A percentile compares a stretch with the other conserved stretches of the same genome.
These are phyloP conservation scores for Pseudomicrostroma phylloplanum DNA, from an alignment of 1,284 basidiomycete species.

Conservation along the genomic window DNA sequence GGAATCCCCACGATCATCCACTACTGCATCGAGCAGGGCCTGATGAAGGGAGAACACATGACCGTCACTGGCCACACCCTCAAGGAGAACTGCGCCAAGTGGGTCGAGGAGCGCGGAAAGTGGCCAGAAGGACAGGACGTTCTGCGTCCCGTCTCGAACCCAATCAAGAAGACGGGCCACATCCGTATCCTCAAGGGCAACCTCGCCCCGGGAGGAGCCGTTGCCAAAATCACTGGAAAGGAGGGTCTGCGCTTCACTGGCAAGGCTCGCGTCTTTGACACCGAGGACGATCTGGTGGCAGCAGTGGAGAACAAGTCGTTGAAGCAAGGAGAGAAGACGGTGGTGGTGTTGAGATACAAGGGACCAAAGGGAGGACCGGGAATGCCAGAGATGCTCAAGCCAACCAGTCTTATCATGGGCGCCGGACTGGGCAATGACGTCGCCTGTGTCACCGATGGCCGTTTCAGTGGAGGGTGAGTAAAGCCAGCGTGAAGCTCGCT, in stretches of 20 bases:
- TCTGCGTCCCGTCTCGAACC: constrained; percentile 37
- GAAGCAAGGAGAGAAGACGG: constrained; percentile 50
- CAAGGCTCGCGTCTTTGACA: constrained; percentile 49
- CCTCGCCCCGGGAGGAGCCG: constrained; percentile 47
- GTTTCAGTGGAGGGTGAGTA: constrained; percentile 16
- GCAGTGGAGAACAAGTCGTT: constrained; percentile 43
- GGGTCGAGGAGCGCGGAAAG: constrained; percentile 59
- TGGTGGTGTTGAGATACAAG: constrained; percentile 48
- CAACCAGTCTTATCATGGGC: constrained; percentile 24
- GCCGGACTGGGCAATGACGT: constrained; percentile 24
- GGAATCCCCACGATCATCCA: constrained; percentile 54
- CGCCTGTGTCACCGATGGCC: constrained; percentile 22
- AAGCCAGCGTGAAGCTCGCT: background rate
- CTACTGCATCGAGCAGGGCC: constrained; percentile 48
- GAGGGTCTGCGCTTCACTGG: constrained; percentile 47
- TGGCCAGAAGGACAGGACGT: constrained; percentile 41
- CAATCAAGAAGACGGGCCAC: constrained; percentile 46
- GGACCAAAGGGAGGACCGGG: constrained; percentile 44
- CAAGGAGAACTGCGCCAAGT: constrained; percentile 54
- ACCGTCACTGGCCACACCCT: constrained; percentile 48
- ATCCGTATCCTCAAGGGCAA: constrained; percentile 49
- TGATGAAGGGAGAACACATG: constrained; percentile 53
- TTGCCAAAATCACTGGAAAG: constrained; percentile 51
- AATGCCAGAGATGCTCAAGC: constrained; percentile 30
- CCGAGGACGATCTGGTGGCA: constrained; percentile 46